These are phyloP conservation scores for Pythium aristosporum DNA, from an alignment of 352 stramenopile genomes.

Conservation along the genomic window DNA sequence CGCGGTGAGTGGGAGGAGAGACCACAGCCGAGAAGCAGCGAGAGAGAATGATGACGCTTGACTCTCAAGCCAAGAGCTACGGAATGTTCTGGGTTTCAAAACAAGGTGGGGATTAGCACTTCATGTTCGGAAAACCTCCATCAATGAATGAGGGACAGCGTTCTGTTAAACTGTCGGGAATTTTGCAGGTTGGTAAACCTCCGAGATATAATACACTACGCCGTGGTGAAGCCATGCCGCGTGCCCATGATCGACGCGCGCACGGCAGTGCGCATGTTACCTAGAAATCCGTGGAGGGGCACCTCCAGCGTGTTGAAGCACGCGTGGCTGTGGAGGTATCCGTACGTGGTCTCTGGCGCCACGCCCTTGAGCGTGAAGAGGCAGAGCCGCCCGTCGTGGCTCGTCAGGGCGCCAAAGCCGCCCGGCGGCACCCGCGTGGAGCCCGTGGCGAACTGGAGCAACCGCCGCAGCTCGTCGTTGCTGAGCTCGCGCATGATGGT, in stretches of 20 bases:
- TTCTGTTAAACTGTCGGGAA: no score
- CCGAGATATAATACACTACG: background rate
- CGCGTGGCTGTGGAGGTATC: slow-evolving; percentile 34
- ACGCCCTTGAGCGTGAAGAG: slow-evolving; percentile 33
- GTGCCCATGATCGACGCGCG: background rate
- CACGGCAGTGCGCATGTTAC: slow-evolving; percentile 14
- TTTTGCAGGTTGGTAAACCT: no score
- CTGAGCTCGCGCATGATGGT: slow-evolving; percentile 53
- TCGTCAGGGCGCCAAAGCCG: slow-evolving; percentile 26
- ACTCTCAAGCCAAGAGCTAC: no score
- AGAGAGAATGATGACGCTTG: no score
- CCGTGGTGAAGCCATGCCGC: slow-evolving; percentile 16
- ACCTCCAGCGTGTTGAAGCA: slow-evolving; percentile 84
- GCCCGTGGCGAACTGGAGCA: slow-evolving; percentile 41
- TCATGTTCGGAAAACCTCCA: no score
- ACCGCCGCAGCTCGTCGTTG: slow-evolving; percentile 27
- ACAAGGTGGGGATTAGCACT: no score
- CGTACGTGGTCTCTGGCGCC: slow-evolving; percentile 1
- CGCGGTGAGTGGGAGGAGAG: no score
- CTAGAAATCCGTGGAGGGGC: background rate
- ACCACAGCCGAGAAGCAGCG: no score
- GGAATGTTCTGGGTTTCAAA: no score
- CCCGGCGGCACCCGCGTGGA: slow-evolving; percentile 20
- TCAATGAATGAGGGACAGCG: no score
- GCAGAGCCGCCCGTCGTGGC: slow-evolving; percentile 27